Evolutionary conservation across 2,329 filamentous ascomycete species (phyloP).

Genomic region (Aspergillus hortae): DNA sequence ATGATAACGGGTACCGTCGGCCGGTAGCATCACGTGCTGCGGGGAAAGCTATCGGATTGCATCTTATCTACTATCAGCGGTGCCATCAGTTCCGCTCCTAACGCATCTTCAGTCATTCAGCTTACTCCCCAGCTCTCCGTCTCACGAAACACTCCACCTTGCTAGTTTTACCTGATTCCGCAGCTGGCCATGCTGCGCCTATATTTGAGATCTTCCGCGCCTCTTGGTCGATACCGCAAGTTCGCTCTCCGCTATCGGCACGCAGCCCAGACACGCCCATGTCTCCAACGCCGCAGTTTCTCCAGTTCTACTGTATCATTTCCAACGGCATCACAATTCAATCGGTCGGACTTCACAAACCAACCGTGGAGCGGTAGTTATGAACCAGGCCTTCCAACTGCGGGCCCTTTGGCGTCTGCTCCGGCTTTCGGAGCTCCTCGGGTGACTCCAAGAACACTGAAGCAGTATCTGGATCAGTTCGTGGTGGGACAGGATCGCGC

Average conservation of each 20-base stretch:
- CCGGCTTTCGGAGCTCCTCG: slow-evolving; percentile 56
- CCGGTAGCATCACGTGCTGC: slow-evolving; percentile 21
- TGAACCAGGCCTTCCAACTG: slow-evolving; percentile 59
- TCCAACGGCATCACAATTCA: slow-evolving; percentile 49
- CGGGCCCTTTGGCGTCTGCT: slow-evolving; percentile 60
- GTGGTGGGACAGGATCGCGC: slow-evolving; percentile 94
- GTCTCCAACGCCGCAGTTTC: slow-evolving; percentile 16
- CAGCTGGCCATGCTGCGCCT: slow-evolving; percentile 30
- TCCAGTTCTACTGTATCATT: slow-evolving; percentile 31
- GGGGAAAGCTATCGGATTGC: slow-evolving; percentile 19
- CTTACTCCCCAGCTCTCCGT: not conserved
- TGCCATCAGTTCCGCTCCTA: slow-evolving; percentile 3
- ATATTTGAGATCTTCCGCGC: slow-evolving; percentile 24
- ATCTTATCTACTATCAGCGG: slow-evolving; percentile 16
- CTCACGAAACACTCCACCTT: not conserved
- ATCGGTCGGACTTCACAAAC: slow-evolving; percentile 60
- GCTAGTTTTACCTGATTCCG: not conserved
- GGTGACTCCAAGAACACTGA: slow-evolving; percentile 65
- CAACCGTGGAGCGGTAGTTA: slow-evolving; percentile 62
- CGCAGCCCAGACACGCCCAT: slow-evolving; percentile 7
- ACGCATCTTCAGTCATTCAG: not conserved
- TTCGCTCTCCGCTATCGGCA: slow-evolving; percentile 22
- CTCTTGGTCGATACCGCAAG: slow-evolving; percentile 17
- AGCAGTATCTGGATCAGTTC: slow-evolving; percentile 89
- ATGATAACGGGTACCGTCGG: slow-evolving; percentile 10